Base-by-base conservation (phyloP, 106 monocot species). In the Acorus calamus region DNA sequence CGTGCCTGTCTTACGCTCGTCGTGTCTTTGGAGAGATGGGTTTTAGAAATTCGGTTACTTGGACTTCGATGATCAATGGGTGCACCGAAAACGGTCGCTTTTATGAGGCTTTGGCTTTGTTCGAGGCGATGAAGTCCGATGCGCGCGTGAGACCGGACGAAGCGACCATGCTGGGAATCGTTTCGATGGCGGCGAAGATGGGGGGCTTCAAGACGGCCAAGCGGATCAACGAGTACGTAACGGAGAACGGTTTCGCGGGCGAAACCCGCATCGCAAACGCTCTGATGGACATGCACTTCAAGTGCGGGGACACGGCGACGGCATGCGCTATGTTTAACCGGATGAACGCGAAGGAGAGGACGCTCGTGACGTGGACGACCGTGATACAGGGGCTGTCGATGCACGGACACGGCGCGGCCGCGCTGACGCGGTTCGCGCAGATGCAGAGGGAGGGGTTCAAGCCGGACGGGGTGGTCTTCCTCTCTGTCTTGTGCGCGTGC, bases 401-500 rank as follows among this genome's bases (percentile, higher is more conserved):
- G 63, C 73, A 78, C 11, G 78, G 78, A 8, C 69, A 73, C 10
- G 68, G 68, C 3, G 9, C 54, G 28, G 78, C 68, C 4, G 78
- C 78, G 0, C 78, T 78, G 5, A 6, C 59, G 11, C 73, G 73
- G 9, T 78, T 78, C 53, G 47, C 61, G 11, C 78, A 78, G 58
- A 78, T 78, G 78, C 72, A 68, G 57, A 73, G 62, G 56, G 59
- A 78, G 42, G 78, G 78, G 8, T 69, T 73, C 42, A 52, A 47
- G 61, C 73, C 64, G 6, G 78, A 78, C 45, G 73, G 60, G 10
- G 11, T 73, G 6, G 43, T 69, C 0, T 73, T 78, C 11, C 59
- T 73, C 10, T 64, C 5, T 41, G 57, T 73, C 6, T 28, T 78
- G 14, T 68, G 56, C 58, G 73, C 78, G 11, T 78, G 78, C 42